A percentile compares a stretch with the other conserved stretches of the same genome.
Evolutionary conservation across 176 grass and related monocot species (phyloP).

Genomic region (Hordeum marinum): DNA sequence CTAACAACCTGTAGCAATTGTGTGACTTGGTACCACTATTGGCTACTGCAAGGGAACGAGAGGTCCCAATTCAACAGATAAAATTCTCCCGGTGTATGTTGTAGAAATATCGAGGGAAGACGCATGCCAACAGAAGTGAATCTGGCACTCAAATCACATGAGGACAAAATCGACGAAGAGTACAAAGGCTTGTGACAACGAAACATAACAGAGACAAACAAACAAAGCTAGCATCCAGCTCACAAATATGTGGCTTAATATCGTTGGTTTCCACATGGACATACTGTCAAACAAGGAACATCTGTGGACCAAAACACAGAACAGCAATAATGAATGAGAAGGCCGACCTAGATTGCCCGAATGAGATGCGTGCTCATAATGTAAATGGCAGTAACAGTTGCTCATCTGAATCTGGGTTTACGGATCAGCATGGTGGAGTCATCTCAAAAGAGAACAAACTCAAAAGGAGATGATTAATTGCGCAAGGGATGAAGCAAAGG

Average conservation of each 20-base stretch:
- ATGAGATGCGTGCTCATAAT: neutral
- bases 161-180: neutral
- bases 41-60: neutral
- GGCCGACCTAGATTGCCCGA: neutral
- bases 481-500: neutral
- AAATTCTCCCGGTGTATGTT: neutral
- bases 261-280: neutral
- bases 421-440: neutral
- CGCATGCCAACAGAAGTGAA: neutral
- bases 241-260: neutral
- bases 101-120: neutral
- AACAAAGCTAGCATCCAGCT: constrained; percentile 1
- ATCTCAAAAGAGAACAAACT: neutral
- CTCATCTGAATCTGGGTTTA: neutral
- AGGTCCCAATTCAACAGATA: constrained; percentile 13
- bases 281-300: neutral
- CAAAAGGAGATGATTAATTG: neutral
- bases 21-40: neutral
- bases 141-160: constrained; percentile 2
- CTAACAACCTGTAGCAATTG: neutral
- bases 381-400: neutral
- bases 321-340: neutral
- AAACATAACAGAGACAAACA: neutral
- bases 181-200: neutral
- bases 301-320: neutral